Conservation (phyloP, 371 early-diverging fungal genomes). For the Rhizopus delemar region DNA sequence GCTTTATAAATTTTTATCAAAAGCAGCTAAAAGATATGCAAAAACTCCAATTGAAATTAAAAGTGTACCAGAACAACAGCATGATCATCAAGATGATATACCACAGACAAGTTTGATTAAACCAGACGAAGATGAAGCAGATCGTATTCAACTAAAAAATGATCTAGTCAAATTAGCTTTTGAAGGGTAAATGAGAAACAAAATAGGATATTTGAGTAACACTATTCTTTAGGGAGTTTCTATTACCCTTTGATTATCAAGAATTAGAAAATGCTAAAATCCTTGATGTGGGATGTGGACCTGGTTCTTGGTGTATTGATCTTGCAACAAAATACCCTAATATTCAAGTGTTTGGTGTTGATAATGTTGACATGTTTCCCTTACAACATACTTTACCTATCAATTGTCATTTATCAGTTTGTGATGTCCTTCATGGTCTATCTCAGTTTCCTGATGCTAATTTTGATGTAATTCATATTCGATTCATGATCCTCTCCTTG, state of each 20-base stretch:
- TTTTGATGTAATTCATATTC: constrained; percentile 35
- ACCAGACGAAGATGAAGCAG: constrained; percentile 37
- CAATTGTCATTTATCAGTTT: constrained; percentile 31
- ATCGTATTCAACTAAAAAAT: constrained; percentile 37
- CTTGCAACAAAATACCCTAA: constrained; percentile 29
- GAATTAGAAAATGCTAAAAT: constrained; percentile 19
- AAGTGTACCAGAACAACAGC: background rate
- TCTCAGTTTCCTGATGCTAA: constrained; percentile 24
- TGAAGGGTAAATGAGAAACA: constrained; percentile 32
- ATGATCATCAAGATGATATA: constrained; percentile 8
- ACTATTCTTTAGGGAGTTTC: constrained; percentile 25
- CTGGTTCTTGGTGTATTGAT: constrained; percentile 43
- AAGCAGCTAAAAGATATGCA: constrained; percentile 11
- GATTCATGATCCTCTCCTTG: constrained; percentile 35
- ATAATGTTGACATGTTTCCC: constrained; percentile 37
- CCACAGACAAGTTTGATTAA: constrained; percentile 13
- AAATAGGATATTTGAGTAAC: background rate
- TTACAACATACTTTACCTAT: constrained; percentile 23
- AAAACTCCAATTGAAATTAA: background rate
- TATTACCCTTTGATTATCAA: constrained; percentile 29
- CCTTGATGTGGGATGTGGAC: constrained; percentile 39
- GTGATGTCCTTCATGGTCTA: constrained; percentile 29
- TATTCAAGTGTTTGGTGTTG: constrained; percentile 37
- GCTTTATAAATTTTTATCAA: constrained; percentile 27
- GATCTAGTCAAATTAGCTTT: constrained; percentile 42